These are phyloP conservation scores for Neoarthrinium moseri DNA, from an alignment of 2,329 filamentous ascomycete genomes.

Conservation along the genomic window DNA sequence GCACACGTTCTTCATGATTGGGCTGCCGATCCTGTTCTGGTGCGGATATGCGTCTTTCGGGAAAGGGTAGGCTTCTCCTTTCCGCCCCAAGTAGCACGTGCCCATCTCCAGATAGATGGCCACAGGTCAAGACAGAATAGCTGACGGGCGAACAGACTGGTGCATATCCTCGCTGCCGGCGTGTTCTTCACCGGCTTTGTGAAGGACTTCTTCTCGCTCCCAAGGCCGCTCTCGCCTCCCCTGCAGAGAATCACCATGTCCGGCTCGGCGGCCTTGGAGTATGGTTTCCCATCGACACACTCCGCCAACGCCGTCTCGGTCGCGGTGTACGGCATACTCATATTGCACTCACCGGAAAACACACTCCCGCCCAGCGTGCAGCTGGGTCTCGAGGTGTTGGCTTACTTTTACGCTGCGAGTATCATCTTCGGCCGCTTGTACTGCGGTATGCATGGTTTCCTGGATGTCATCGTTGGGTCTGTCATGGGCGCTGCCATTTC, in stretches of 20 bases:
- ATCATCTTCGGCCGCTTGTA: slow-evolving; percentile 91
- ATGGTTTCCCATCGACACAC: slow-evolving; percentile 96
- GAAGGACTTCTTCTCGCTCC: slow-evolving; percentile 91
- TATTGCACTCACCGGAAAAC: slow-evolving; percentile 65
- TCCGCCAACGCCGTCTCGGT: slow-evolving; percentile 97
- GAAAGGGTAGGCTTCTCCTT: slow-evolving; percentile 66
- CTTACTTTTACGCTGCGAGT: slow-evolving; percentile 83
- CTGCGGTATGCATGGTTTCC: slow-evolving; percentile 97
- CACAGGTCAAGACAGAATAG: no score
- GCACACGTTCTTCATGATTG: slow-evolving; percentile 98
- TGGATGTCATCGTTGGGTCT: slow-evolving; percentile 83
- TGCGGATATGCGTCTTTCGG: slow-evolving; percentile 84
- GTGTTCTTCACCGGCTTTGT: slow-evolving; percentile 90
- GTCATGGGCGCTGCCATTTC: slow-evolving; percentile 68
- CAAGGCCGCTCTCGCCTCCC: slow-evolving; percentile 86
- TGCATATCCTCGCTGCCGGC: slow-evolving; percentile 74
- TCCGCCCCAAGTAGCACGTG: background rate
- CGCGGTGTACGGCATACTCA: slow-evolving; percentile 76
- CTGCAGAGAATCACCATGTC: slow-evolving; percentile 97
- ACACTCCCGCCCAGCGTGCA: slow-evolving; percentile 58
- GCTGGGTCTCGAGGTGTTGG: slow-evolving; percentile 62
- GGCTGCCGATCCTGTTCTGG: slow-evolving; percentile 94
- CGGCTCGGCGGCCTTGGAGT: slow-evolving; percentile 89
- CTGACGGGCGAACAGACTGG: slow-evolving; percentile 49
- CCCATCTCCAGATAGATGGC: no score